Base-by-base conservation (phyloP, 2,329 filamentous ascomycete species). In the Microsporum ferrugineum region DNA sequence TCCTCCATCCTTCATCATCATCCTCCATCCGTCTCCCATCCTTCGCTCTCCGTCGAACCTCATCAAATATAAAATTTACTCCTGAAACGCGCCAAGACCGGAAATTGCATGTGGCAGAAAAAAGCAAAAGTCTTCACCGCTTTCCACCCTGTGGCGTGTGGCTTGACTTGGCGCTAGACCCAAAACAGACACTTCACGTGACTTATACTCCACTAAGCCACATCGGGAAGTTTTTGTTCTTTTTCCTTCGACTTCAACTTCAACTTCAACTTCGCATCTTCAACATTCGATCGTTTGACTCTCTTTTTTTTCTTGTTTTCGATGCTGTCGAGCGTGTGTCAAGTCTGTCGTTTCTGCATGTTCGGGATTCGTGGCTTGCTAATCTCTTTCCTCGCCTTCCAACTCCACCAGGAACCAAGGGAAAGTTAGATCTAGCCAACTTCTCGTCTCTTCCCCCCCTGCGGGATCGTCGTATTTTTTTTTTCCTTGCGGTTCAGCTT, bases 381-480 rank as follows among this genome's bases (percentile, higher is more conserved):
- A 3, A 39, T 14, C 39, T 27, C n/a, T 23, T 57, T 14, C 34
- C 5, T 57, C 49, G 17, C 17, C 17, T 23, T 23, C 17, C 17
- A 43, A 14, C 39, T 53, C 49, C 49, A 34, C 49, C 10, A 29
- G 49, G 49, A 53, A 33, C 27, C 49, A 33, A 43, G 49, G 49
- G 49, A 53, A 53, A 53, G 49, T 53, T 53, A 53, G 49, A 53
- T 53, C 49, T 33, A 53, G 49, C 31, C 49, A 34, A 53, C 27
- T 34, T 53, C 27, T 34, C 27, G 45, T 31, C 17, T 31, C 45
- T 17, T 29, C 53, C 7, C 27, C 55, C 14, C 33, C 55, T 57
- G 55, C 55, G 33, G 14, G 55, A 57, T 57, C 55, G 34, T 57
- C 55, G 55, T 57, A 43, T 57, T 57, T 29, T 23, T 23, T 17